A percentile compares a stretch with the other conserved stretches of the same genome.
These are phyloP conservation scores for Triglochin maritima DNA, from an alignment of 106 monocot species.

Conservation along the genomic window DNA sequence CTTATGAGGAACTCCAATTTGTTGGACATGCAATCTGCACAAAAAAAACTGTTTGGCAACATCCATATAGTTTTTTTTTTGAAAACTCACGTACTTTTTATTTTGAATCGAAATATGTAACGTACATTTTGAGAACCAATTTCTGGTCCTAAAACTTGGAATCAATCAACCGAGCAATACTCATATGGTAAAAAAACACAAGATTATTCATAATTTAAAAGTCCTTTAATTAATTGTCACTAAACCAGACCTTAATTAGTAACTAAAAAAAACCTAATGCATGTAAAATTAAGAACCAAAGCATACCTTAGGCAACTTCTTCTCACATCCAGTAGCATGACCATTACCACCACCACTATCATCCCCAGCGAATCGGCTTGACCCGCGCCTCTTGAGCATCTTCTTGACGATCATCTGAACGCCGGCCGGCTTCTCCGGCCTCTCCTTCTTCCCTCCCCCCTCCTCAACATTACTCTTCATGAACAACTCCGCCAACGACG, in stretches of 20 bases:
- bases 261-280: background rate
- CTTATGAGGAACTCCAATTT: too few relatives aligned
- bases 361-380: background rate
- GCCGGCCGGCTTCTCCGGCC: background rate
- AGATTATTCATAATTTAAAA: too few relatives aligned
- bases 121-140: too few relatives aligned
- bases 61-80: too few relatives aligned
- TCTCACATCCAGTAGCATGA: conserved; percentile 2
- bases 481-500: conserved; percentile 44
- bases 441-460: conserved; percentile 3
- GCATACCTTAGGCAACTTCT: conserved; percentile 20
- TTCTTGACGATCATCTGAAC: conserved; percentile 29
- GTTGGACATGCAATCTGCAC: too few relatives aligned
- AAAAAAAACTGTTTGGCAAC: too few relatives aligned
- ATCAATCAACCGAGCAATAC: too few relatives aligned
- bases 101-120: too few relatives aligned
- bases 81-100: too few relatives aligned
- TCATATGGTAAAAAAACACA: too few relatives aligned
- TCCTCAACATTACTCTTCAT: conserved; percentile 15
- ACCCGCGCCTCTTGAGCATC: conserved; percentile 18
- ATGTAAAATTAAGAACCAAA: background rate
- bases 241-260: background rate
- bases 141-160: too few relatives aligned
- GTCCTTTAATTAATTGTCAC: background rate
- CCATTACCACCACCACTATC: background rate